These are phyloP conservation scores for Karstenula rhodostoma DNA, from an alignment of 2,329 filamentous ascomycete species.

Conservation along the genomic window DNA sequence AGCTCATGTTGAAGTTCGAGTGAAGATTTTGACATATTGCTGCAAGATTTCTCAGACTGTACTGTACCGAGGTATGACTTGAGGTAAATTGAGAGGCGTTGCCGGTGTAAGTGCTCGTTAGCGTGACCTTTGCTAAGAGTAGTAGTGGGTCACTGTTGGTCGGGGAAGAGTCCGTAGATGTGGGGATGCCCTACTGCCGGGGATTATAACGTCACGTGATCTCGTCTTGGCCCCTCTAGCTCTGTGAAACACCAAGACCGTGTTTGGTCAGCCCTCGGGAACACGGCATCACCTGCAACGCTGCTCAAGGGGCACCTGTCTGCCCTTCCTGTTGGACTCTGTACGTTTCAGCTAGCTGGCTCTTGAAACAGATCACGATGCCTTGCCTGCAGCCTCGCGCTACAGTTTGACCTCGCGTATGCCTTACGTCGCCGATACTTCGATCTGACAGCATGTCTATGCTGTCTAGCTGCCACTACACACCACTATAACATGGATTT, in stretches of 20 bases:
- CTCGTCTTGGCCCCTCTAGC: constrained; percentile 9
- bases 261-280: constrained; percentile 18
- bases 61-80: neutral
- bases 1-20: neutral
- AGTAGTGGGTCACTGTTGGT: neutral
- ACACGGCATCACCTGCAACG: constrained; percentile 24
- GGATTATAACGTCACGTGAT: constrained; percentile 19
- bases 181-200: no score
- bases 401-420: constrained; percentile 1
- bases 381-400: neutral
- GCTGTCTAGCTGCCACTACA: neutral
- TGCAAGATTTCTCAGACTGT: no score
- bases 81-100: neutral
- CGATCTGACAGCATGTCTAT: constrained; percentile 15
- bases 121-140: neutral
- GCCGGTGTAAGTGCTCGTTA: neutral
- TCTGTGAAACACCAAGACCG: constrained; percentile 11
- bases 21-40: neutral
- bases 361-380: constrained; percentile 19
- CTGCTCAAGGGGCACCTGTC: constrained; percentile 18
- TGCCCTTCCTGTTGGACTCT: constrained; percentile 17
- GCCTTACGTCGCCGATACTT: constrained; percentile 8
- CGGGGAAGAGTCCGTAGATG: neutral
- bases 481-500: constrained; percentile 25
- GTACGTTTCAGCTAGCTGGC: constrained; percentile 30